A percentile compares a stretch with the other conserved stretches of the same genome.
Evolutionary conservation across 371 early-diverging fungal species (phyloP).

Genomic region (Mortierella sp.): DNA sequence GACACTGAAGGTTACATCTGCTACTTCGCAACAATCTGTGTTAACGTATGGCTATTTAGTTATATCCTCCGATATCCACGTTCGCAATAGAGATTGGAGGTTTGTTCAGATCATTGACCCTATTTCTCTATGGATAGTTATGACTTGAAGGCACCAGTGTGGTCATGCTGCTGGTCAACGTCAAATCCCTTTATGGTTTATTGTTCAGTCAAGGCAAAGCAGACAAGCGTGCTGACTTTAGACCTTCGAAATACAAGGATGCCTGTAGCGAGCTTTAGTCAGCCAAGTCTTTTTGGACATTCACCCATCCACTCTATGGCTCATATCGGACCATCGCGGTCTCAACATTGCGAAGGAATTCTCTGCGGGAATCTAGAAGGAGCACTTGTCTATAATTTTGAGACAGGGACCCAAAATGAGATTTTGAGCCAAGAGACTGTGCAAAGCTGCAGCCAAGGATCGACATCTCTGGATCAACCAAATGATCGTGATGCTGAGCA

Average conservation of each 20-base stretch:
- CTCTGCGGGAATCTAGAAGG: slow-evolving; percentile 45
- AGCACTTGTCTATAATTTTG: slow-evolving; percentile 37
- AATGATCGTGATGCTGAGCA: background rate
- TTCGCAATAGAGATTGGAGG: background rate
- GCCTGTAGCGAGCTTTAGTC: slow-evolving; percentile 19
- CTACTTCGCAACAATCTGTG: slow-evolving; percentile 18
- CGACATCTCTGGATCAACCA: background rate
- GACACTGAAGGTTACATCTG: slow-evolving; percentile 39
- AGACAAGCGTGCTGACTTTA: slow-evolving; percentile 26
- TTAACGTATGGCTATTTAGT: background rate
- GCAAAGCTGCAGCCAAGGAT: slow-evolving; percentile 13
- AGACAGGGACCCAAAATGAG: background rate
- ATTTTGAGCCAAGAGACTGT: slow-evolving; percentile 16
- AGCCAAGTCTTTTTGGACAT: slow-evolving; percentile 27
- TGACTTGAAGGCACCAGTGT: slow-evolving; percentile 25
- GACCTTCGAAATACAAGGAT: slow-evolving; percentile 34
- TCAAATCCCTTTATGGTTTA: slow-evolving; percentile 34
- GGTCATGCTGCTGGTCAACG: slow-evolving; percentile 55
- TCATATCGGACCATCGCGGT: slow-evolving; percentile 22
- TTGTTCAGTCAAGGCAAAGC: slow-evolving; percentile 30
- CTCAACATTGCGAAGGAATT: slow-evolving; percentile 28
- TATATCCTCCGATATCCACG: background rate
- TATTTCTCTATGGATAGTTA: slow-evolving; percentile 19
- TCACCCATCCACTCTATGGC: slow-evolving; percentile 47
- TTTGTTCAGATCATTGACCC: background rate